Conservation (phyloP, 2,329 filamentous ascomycete species). For the Clarireedia homoeocarpa region DNA sequence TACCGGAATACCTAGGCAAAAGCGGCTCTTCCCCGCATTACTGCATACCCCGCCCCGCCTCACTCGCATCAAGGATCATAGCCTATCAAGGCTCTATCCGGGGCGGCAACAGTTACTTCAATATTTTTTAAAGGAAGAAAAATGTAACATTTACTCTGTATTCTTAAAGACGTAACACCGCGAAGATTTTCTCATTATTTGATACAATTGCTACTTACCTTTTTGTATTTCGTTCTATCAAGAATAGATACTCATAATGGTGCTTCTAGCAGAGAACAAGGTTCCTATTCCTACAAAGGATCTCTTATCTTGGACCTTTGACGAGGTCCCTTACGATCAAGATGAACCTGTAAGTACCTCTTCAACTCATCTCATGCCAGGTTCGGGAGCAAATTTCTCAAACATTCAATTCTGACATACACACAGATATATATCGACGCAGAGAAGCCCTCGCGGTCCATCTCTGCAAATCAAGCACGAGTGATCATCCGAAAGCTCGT, state of each 20-base stretch:
- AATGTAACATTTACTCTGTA: too few relatives aligned
- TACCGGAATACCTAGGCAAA: too few relatives aligned
- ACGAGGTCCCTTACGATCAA: slow-evolving; percentile 16
- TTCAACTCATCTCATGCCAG: background rate
- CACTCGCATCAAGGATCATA: too few relatives aligned
- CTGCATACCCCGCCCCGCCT: too few relatives aligned
- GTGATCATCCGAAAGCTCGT: slow-evolving; percentile 21
- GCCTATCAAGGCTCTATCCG: too few relatives aligned
- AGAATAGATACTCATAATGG: background rate
- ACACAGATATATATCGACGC: slow-evolving; percentile 25
- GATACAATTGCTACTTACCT: too few relatives aligned
- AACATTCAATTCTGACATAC: background rate
- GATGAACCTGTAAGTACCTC: slow-evolving; percentile 19
- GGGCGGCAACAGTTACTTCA: too few relatives aligned
- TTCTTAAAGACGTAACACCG: too few relatives aligned
- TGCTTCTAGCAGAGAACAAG: slow-evolving; percentile 7
- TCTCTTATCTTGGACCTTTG: slow-evolving; percentile 23
- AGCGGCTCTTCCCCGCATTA: too few relatives aligned
- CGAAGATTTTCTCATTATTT: too few relatives aligned
- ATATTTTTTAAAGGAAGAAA: too few relatives aligned
- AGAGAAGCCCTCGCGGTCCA: slow-evolving; percentile 16
- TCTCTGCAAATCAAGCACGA: slow-evolving; percentile 23
- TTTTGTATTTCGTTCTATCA: background rate
- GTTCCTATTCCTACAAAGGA: slow-evolving; percentile 18
- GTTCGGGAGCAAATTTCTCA: background rate